These are phyloP conservation scores for Kwoniella europaea DNA, from an alignment of 768 basidiomycete genomes.

Conservation along the genomic window DNA sequence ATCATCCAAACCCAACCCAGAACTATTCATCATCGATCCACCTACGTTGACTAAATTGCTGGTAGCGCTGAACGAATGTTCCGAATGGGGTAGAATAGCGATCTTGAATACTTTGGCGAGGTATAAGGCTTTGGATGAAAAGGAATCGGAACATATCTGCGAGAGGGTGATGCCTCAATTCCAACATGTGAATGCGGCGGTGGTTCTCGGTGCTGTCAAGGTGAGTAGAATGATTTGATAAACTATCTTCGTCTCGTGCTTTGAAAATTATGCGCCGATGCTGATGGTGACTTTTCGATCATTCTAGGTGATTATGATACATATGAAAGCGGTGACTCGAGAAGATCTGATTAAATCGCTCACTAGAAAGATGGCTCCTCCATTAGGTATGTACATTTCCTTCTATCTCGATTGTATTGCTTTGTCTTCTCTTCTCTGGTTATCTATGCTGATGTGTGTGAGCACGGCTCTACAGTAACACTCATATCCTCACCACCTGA, in stretches of 20 bases:
- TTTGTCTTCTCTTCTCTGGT: neutral
- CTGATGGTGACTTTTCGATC: too few species aligned
- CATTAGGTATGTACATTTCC: slow-evolving; percentile 60
- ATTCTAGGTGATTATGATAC: slow-evolving; percentile 90
- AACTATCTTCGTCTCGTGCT: too few species aligned
- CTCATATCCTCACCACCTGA: slow-evolving; percentile 95
- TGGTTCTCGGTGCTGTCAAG: slow-evolving; percentile 95
- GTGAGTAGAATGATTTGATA: slow-evolving; percentile 59
- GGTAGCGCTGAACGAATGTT: slow-evolving; percentile 95
- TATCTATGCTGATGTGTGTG: neutral
- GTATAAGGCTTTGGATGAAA: slow-evolving; percentile 81
- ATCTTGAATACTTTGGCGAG: slow-evolving; percentile 83
- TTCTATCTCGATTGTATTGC: too few species aligned
- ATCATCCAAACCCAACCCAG: slow-evolving; percentile 59
- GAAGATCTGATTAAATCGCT: slow-evolving; percentile 85
- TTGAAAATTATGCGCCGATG: too few species aligned
- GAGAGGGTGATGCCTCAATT: slow-evolving; percentile 98
- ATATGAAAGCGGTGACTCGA: slow-evolving; percentile 78
- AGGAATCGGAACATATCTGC: slow-evolving; percentile 98
- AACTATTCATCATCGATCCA: slow-evolving; percentile 80
- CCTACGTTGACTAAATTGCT: slow-evolving; percentile 83
- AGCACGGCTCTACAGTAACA: slow-evolving; percentile 65
- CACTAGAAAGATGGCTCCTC: slow-evolving; percentile 96
- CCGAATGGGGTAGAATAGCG: slow-evolving; percentile 97
- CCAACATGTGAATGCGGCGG: slow-evolving; percentile 94